Percentiles rank a stretch among this genome's conserved stretches.
phyloP scores from a whole-genome alignment of 2,329 filamentous ascomycete species.

The Hymenoscyphus linearis region DNA sequence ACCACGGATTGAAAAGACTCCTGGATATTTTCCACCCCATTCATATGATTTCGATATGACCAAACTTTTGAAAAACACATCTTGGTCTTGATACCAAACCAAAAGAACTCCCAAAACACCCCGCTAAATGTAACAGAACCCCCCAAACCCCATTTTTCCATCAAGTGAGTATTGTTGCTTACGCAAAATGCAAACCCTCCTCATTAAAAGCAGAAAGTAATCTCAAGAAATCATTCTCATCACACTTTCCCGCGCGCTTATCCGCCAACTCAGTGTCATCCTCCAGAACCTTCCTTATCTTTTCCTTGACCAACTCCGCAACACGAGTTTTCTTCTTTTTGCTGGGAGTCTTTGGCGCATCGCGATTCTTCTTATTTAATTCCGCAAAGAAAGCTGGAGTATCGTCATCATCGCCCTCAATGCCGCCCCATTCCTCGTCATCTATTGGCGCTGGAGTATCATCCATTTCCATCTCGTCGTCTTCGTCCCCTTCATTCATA shows the following conservation, averaged over 20 bases:
- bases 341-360: constrained; percentile 54
- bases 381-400: constrained; percentile 82
- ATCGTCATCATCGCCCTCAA: constrained; percentile 61
- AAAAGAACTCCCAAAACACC: constrained; percentile 22
- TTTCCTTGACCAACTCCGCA: constrained; percentile 74
- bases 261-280: constrained; percentile 75
- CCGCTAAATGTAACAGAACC: constrained; percentile 17
- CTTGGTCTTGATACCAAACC: neutral
- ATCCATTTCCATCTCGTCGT: constrained; percentile 42
- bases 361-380: constrained; percentile 33
- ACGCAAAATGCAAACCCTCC: constrained; percentile 80
- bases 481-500: constrained; percentile 38
- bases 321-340: constrained; percentile 75
- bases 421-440: constrained; percentile 46
- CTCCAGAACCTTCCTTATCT: constrained; percentile 80
- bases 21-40: neutral
- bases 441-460: constrained; percentile 39
- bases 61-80: neutral
- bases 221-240: constrained; percentile 87
- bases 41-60: neutral
- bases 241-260: constrained; percentile 77
- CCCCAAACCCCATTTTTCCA: neutral
- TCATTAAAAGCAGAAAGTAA: constrained; percentile 79
- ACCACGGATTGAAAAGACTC: neutral
- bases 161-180: constrained; percentile 3